Base-by-base conservation (phyloP, 2,329 filamentous ascomycete species). In the Teratosphaeria gauchensis region DNA sequence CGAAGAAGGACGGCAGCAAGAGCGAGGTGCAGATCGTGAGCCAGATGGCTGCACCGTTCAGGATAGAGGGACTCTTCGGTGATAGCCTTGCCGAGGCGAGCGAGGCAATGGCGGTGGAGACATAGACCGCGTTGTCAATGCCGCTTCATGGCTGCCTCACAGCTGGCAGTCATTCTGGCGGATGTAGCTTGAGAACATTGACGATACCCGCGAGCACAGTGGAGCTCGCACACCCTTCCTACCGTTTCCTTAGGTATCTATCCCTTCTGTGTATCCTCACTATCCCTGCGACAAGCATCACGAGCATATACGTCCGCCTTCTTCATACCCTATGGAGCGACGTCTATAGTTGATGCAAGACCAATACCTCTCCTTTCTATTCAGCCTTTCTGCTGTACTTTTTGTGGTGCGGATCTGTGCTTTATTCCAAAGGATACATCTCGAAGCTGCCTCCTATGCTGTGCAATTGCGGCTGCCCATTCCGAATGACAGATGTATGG, bases 21-120 rank as follows among this genome's bases (percentile, higher is more conserved):
- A 85, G 95, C 61, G 79, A 80, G 73, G 91, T 95, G 78, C 78
- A 90, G 75, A 90, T 97, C 72, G 91, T 97, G 58, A 89, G 87
- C 11, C 87, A 95, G 72, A 95, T 92, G 91, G 89, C 92, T 7
- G 85, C 89, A 68, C 92, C 97, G 75, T 97, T 99, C 76, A 92
- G 92, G 78, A 81, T 99, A 8, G 94, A 96, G 62, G 94, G 90
- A 1, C 76, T 99, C 14, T 97, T 89, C 88, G 91, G 89, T 11
- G 86, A 90, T 70, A 84, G 52, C 12, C 4, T 31, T 7, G 32
- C 28, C 4, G 52, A 31, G 24, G 28, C 52, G 24, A 14, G 32
- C 32, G 52, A 53, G 28, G 21, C 52, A 8, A 53, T 32, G 52
- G 52, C 52, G 1, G 24, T 53, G 28, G 51, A 52, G 30, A 52